Percentiles rank a stretch among this genome's conserved stretches.
phyloP scores from a whole-genome alignment of 805 yeast genomes.

The Schwanniomyces vanrijiae region DNA sequence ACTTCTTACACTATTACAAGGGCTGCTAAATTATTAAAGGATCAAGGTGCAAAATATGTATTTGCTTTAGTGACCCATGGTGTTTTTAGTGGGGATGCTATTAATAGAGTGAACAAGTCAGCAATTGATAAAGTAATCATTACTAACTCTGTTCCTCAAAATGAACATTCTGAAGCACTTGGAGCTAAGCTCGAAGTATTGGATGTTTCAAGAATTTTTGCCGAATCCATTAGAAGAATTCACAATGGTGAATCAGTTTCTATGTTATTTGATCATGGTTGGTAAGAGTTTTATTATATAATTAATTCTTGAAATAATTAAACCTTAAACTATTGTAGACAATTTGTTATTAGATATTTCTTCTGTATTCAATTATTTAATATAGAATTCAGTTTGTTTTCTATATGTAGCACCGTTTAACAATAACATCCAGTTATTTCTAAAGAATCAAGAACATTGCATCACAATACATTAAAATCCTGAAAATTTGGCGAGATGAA shows the following conservation, averaged over 20 bases:
- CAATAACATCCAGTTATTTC: background rate
- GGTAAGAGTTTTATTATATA: constrained; percentile 30
- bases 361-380: background rate
- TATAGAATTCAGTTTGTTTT: background rate
- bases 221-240: constrained; percentile 93
- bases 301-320: background rate
- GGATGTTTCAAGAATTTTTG: constrained; percentile 85
- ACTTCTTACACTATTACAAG: constrained; percentile 89
- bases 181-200: constrained; percentile 68
- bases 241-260: constrained; percentile 97
- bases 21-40: constrained; percentile 88
- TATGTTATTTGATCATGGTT: constrained; percentile 85
- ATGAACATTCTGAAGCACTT: constrained; percentile 44
- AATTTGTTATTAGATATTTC: background rate
- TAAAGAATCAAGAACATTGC: background rate
- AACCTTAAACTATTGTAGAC: background rate
- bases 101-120: constrained; percentile 62
- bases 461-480: background rate
- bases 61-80: constrained; percentile 92
- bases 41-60: constrained; percentile 86
- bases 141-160: constrained; percentile 90
- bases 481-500: background rate
- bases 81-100: constrained; percentile 88
- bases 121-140: constrained; percentile 82
- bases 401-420: background rate